Evolutionary conservation across 306 rosid genomes (phyloP).

Genomic region (Fagus sylvatica): DNA sequence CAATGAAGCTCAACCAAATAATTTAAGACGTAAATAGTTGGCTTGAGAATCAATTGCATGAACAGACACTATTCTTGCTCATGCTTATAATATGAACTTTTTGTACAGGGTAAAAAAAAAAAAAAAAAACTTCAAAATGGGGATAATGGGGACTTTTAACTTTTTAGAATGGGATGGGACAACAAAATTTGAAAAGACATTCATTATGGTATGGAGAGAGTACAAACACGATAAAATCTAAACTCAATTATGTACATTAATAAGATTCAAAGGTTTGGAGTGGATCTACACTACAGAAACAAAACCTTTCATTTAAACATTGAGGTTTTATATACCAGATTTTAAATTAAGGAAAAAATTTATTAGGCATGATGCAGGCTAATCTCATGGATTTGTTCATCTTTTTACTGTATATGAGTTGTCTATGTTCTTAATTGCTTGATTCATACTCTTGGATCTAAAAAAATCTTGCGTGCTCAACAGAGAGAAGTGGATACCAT

Average conservation of each 20-base stretch:
- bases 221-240: too few species aligned
- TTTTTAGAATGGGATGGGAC: background rate
- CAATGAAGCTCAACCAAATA: background rate
- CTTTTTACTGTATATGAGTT: slow-evolving; percentile 5
- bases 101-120: background rate
- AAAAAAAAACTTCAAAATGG: background rate
- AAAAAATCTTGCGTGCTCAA: slow-evolving; percentile 21
- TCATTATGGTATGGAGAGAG: too few species aligned
- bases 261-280: background rate
- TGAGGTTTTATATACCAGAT: background rate
- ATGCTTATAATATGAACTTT: background rate
- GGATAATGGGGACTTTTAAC: background rate
- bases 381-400: background rate
- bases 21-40: background rate
- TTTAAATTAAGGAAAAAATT: background rate
- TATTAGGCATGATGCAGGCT: background rate
- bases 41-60: slow-evolving; percentile 4
- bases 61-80: background rate
- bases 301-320: background rate
- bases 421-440: background rate
- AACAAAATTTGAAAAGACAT: too few species aligned
- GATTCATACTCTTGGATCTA: background rate
- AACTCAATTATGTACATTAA: background rate
- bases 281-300: background rate
- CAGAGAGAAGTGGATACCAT: slow-evolving; percentile 88